Evolutionary conservation across 768 basidiomycete species (phyloP).

Genomic region (Phylloporus arenicola): DNA sequence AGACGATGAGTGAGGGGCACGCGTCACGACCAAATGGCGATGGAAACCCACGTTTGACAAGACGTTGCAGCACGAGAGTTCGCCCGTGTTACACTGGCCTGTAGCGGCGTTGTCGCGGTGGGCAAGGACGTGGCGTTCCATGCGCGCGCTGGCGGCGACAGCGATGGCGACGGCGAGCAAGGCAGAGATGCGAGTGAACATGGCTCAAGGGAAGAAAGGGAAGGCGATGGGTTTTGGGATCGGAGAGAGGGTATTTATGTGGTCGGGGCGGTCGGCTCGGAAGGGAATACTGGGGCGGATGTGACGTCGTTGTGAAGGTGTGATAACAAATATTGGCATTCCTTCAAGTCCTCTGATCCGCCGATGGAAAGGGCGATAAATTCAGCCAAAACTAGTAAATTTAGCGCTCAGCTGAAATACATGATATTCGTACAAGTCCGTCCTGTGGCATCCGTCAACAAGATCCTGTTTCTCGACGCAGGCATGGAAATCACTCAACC

Average conservation of each 20-base stretch:
- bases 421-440: neutral
- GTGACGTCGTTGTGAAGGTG: conserved; percentile 10
- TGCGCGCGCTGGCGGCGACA: conserved; percentile 19
- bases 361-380: no score
- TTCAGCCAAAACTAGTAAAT: neutral
- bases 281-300: neutral
- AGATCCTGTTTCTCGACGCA: neutral
- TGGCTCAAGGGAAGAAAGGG: conserved; percentile 3
- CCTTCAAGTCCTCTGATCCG: neutral
- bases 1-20: neutral
- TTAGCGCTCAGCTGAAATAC: neutral
- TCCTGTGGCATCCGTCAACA: neutral
- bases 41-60: conserved; percentile 16
- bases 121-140: conserved; percentile 13
- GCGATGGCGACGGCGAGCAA: conserved; percentile 16
- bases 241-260: conserved; percentile 20
- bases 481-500: neutral
- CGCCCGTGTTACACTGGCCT: conserved; percentile 17
- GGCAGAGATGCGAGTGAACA: conserved; percentile 20
- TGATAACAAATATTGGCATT: conserved; percentile 4
- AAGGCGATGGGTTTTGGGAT: neutral
- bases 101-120: conserved; percentile 1
- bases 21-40: neutral
- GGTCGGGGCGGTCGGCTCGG: neutral
- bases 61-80: conserved; percentile 17